Percentiles rank a stretch among this genome's conserved stretches.
Conservation (phyloP, 441 rosid genomes). For the Populus hybrid region DNA sequence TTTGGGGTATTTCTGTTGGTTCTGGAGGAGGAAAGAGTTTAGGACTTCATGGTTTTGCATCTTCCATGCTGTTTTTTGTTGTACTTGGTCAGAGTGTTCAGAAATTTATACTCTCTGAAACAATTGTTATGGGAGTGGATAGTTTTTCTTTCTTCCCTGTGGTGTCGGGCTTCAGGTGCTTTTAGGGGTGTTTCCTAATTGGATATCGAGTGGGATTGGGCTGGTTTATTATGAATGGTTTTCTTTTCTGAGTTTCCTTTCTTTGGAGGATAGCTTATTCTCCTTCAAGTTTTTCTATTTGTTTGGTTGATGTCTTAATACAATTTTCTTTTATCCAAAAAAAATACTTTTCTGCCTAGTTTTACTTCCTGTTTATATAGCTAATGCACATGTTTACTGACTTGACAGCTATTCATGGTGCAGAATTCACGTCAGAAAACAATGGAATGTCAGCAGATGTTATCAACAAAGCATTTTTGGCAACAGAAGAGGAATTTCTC, state of each 20-base stretch:
- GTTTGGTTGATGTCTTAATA: background rate
- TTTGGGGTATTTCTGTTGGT: background rate
- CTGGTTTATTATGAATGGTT: background rate
- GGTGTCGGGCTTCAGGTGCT: background rate
- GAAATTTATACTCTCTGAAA: background rate
- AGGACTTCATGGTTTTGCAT: background rate
- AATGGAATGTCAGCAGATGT: constrained; percentile 72
- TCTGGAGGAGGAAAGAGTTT: background rate
- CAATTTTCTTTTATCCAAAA: background rate
- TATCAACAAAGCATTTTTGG: constrained; percentile 69
- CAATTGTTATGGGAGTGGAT: background rate
- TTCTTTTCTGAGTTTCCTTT: background rate
- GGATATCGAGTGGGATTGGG: background rate
- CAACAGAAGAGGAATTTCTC: constrained; percentile 87
- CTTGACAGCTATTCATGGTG: constrained; percentile 48
- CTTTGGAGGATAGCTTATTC: background rate
- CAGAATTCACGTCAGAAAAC: constrained; percentile 65
- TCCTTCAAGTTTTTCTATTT: background rate
- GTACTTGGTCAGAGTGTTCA: background rate
- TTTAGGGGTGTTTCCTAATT: background rate
- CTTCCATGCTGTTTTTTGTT: background rate
- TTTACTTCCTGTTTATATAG: constrained; percentile 19
- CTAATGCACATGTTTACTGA: constrained; percentile 40
- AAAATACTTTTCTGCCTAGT: background rate
- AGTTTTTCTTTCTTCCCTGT: background rate